Evolutionary conservation across 1,284 basidiomycete species (phyloP).

Genomic region (Erythrobasidium hasegawianum): DNA sequence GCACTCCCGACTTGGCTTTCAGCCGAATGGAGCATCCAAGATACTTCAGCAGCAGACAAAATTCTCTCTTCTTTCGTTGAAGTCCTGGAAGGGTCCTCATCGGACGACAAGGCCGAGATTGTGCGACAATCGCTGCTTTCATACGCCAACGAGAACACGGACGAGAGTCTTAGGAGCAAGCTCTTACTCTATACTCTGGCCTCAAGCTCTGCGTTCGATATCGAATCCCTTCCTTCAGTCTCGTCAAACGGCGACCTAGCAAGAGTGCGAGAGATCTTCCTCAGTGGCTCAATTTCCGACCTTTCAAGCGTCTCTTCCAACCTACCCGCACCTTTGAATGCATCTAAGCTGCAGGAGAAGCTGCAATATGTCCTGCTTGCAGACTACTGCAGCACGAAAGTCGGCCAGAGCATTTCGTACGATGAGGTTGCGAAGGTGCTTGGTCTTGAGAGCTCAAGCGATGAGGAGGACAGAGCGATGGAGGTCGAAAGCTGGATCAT

Average conservation of each 20-base stretch:
- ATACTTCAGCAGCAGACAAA: constrained; percentile 22
- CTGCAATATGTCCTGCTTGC: constrained; percentile 75
- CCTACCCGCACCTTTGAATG: constrained; percentile 24
- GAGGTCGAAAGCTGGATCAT: constrained; percentile 89
- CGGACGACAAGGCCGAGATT: constrained; percentile 58
- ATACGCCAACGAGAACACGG: constrained; percentile 48
- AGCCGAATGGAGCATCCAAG: constrained; percentile 49
- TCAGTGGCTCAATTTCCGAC: constrained; percentile 63
- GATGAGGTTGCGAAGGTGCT: constrained; percentile 65
- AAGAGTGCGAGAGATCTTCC: constrained; percentile 70
- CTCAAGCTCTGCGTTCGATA: constrained; percentile 68
- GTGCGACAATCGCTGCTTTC: constrained; percentile 51
- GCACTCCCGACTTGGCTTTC: constrained; percentile 69
- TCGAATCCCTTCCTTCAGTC: constrained; percentile 64
- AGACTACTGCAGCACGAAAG: constrained; percentile 68
- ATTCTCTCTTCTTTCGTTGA: constrained; percentile 68
- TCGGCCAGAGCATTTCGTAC: constrained; percentile 73
- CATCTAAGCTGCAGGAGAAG: constrained; percentile 62
- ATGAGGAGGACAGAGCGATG: constrained; percentile 55
- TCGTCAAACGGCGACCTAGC: constrained; percentile 56
- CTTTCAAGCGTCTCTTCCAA: constrained; percentile 39
- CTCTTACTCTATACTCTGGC: constrained; percentile 59
- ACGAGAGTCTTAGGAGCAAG: constrained; percentile 44
- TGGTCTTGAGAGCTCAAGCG: constrained; percentile 53
- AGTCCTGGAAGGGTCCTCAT: constrained; percentile 54